Evolutionary conservation across 192 early-diverging fungal genomes (phyloP).

Genomic region (Helicostylum pulchrum): DNA sequence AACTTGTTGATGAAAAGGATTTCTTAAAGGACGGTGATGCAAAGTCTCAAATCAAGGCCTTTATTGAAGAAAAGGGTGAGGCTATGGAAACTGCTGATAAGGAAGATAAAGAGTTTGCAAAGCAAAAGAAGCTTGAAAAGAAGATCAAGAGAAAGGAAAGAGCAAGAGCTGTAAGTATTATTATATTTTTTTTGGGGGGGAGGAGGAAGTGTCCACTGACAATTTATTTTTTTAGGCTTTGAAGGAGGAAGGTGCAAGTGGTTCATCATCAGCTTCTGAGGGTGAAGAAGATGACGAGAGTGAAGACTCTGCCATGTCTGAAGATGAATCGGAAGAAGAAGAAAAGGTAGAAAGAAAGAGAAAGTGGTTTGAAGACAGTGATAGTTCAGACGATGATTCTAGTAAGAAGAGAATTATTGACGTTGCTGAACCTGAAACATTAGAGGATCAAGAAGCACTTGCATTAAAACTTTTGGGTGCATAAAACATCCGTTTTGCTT

Average conservation of each 20-base stretch:
- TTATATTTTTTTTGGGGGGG: too few species aligned
- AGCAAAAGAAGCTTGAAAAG: slow-evolving; percentile 69
- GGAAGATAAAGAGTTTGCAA: slow-evolving; percentile 68
- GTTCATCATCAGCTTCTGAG: slow-evolving; percentile 16
- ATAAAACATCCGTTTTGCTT: neutral
- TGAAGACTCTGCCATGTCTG: slow-evolving; percentile 51
- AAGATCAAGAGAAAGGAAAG: slow-evolving; percentile 62
- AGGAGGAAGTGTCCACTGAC: too few species aligned
- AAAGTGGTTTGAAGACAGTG: slow-evolving; percentile 37
- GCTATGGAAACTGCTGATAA: slow-evolving; percentile 77
- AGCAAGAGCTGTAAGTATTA: slow-evolving; percentile 45
- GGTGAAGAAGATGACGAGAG: slow-evolving; percentile 53
- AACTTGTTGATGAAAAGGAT: slow-evolving; percentile 75
- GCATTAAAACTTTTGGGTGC: slow-evolving; percentile 48
- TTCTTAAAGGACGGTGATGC: slow-evolving; percentile 78
- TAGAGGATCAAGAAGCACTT: slow-evolving; percentile 60
- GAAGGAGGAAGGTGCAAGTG: slow-evolving; percentile 24
- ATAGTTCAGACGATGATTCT: slow-evolving; percentile 27
- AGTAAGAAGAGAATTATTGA: slow-evolving; percentile 46
- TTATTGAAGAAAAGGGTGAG: slow-evolving; percentile 63
- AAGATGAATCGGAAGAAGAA: slow-evolving; percentile 56
- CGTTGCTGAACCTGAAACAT: slow-evolving; percentile 51
- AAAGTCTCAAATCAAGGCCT: slow-evolving; percentile 58
- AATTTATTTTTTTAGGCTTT: slow-evolving; percentile 2
- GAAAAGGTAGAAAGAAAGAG: slow-evolving; percentile 63